Conservation (phyloP, 2,329 filamentous ascomycete genomes). For the Fusarium mundagurra region DNA sequence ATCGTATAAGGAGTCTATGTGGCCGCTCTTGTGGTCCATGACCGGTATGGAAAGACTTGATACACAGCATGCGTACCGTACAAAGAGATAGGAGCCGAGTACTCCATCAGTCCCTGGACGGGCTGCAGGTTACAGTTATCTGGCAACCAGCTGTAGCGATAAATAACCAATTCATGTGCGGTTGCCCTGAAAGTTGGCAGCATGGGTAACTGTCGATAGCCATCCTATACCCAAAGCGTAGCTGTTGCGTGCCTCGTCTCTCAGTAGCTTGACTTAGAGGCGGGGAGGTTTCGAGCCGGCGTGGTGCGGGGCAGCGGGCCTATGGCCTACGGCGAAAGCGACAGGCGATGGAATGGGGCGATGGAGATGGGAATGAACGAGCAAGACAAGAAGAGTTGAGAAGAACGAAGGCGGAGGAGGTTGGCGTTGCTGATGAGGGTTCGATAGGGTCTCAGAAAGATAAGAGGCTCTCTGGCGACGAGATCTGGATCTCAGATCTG, state of each 20-base stretch:
- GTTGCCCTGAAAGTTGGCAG: conserved; percentile 2
- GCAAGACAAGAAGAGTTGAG: conserved; percentile 8
- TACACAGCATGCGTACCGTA: conserved; percentile 14
- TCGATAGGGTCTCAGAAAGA: neutral
- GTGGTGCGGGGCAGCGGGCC: conserved; percentile 27
- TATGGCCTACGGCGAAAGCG: conserved; percentile 19
- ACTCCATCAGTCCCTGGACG: conserved; percentile 26
- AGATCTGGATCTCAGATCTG: conserved; percentile 9
- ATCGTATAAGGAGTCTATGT: neutral
- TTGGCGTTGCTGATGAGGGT: conserved; percentile 4
- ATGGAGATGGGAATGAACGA: conserved; percentile 27
- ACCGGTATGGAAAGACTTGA: conserved; percentile 3
- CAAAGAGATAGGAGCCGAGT: conserved; percentile 15
- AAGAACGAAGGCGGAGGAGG: conserved; percentile 34
- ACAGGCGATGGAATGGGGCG: conserved; percentile 30
- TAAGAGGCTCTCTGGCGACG: neutral
- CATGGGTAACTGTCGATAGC: neutral
- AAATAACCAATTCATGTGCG: neutral
- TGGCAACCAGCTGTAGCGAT: conserved; percentile 8
- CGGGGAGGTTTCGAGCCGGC: conserved; percentile 29
- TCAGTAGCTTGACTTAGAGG: conserved; percentile 21
- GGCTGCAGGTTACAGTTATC: conserved; percentile 1
- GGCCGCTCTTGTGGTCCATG: neutral
- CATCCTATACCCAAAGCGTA: conserved; percentile 37
- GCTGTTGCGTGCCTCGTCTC: conserved; percentile 10